These are phyloP conservation scores for Tylopilus vinaceipallidus DNA, from an alignment of 768 basidiomycete species.

Conservation along the genomic window DNA sequence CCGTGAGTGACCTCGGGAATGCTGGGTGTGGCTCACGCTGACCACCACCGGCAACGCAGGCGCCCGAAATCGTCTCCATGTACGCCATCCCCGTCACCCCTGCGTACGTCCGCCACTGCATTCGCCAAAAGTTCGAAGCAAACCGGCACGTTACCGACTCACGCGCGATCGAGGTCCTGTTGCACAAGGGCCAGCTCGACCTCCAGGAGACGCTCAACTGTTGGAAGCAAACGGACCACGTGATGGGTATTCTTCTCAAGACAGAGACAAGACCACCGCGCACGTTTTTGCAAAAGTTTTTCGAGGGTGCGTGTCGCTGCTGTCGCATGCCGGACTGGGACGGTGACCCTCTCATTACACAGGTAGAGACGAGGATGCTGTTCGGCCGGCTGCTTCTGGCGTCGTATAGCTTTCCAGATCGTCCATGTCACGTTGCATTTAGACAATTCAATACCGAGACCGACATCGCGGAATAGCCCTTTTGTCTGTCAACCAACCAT, in stretches of 20 bases:
- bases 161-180: slow-evolving; percentile 78
- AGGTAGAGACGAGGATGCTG: slow-evolving; percentile 77
- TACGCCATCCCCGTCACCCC: slow-evolving; percentile 84
- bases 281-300: slow-evolving; percentile 82
- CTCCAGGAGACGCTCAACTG: slow-evolving; percentile 93
- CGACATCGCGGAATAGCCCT: too few relatives aligned
- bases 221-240: slow-evolving; percentile 88
- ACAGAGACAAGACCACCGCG: slow-evolving; percentile 43
- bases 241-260: slow-evolving; percentile 66
- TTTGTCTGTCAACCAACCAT: too few relatives aligned
- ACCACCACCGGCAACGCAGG: slow-evolving; percentile 50
- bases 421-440: background rate
- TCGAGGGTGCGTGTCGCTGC: slow-evolving; percentile 57
- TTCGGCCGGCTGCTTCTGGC: slow-evolving; percentile 63
- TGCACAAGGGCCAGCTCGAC: slow-evolving; percentile 83
- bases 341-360: background rate
- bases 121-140: slow-evolving; percentile 84
- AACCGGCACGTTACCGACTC: slow-evolving; percentile 81
- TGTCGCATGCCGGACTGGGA: background rate
- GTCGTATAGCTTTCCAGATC: slow-evolving; percentile 20
- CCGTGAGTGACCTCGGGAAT: slow-evolving; percentile 50
- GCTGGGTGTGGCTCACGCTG: background rate
- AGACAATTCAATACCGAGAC: slow-evolving; percentile 8
- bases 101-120: slow-evolving; percentile 70
- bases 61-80: slow-evolving; percentile 83